Evolutionary conservation across 768 basidiomycete genomes (phyloP).

Genomic region (Ephemerocybe angulata): DNA sequence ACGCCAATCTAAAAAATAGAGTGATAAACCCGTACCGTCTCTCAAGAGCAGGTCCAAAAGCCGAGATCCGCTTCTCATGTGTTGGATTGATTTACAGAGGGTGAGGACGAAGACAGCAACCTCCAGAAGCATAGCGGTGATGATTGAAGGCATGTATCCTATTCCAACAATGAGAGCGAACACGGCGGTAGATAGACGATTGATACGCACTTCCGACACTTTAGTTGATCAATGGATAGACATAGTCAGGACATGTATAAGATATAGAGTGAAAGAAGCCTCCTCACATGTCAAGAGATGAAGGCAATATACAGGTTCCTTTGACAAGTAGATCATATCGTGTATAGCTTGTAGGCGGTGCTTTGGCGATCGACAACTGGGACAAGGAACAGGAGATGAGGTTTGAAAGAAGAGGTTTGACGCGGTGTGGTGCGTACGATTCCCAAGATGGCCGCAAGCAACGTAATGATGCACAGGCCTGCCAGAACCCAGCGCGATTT

Average conservation of each 20-base stretch:
- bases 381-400: not conserved
- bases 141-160: constrained; percentile 9
- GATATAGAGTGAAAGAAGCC: not conserved
- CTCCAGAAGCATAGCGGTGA: constrained; percentile 30
- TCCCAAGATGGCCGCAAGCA: constrained; percentile 27
- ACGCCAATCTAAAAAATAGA: not conserved
- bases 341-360: not conserved
- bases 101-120: constrained; percentile 40
- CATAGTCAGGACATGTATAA: not conserved
- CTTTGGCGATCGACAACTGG: not conserved
- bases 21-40: constrained; percentile 30
- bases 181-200: too few species aligned
- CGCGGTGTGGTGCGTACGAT: constrained; percentile 14
- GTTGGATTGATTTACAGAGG: constrained; percentile 31
- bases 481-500: constrained; percentile 25
- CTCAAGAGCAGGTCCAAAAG: constrained; percentile 34
- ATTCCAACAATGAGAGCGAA: not conserved
- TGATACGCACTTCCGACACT: constrained; percentile 2
- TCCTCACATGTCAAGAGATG: constrained; percentile 1
- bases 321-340: not conserved
- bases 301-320: constrained; percentile 6
- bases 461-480: constrained; percentile 20
- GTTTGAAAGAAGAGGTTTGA: not conserved
- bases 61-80: constrained; percentile 15
- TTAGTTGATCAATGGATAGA: not conserved